phyloP scores from a whole-genome alignment of 2,329 filamentous ascomycete genomes.

The Colletotrichum spinosum region DNA sequence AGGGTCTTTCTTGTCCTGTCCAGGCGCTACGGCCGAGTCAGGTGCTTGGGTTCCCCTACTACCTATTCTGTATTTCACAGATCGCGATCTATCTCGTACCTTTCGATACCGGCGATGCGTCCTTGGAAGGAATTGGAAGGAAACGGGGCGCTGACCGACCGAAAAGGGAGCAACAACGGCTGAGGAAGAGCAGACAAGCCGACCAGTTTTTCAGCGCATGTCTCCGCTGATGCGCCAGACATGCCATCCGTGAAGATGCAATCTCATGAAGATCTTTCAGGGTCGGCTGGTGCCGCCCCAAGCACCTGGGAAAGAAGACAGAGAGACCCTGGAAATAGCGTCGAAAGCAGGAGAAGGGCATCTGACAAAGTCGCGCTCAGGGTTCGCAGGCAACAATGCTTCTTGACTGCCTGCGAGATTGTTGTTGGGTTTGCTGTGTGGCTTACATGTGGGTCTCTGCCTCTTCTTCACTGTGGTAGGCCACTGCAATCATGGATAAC shows the following conservation, averaged over 20 bases:
- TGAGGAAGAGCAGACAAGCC: neutral
- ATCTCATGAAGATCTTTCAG: neutral
- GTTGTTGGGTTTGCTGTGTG: neutral
- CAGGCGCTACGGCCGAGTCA: constrained; percentile 32
- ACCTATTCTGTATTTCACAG: constrained; percentile 2
- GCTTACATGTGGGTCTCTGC: neutral
- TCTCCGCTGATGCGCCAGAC: constrained; percentile 5
- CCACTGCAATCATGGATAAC: no score
- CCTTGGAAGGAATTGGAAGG: neutral
- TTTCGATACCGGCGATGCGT: constrained; percentile 8
- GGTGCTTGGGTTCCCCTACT: constrained; percentile 17
- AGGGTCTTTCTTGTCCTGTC: constrained; percentile 23
- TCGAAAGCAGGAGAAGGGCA: neutral
- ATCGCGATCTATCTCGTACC: constrained; percentile 21
- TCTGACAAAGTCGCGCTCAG: constrained; percentile 1
- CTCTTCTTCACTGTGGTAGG: no score
- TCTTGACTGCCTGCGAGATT: no score
- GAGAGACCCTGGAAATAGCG: constrained; percentile 20
- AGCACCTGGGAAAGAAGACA: constrained; percentile 11
- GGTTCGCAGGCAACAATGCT: neutral
- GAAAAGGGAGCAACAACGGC: neutral
- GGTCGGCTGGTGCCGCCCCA: neutral
- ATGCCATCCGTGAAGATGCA: neutral
- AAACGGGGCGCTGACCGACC: neutral
- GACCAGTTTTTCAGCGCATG: neutral